Evolutionary conservation across 2,329 filamentous ascomycete species (phyloP).

Genomic region (Pseudogymnoascus sp.): DNA sequence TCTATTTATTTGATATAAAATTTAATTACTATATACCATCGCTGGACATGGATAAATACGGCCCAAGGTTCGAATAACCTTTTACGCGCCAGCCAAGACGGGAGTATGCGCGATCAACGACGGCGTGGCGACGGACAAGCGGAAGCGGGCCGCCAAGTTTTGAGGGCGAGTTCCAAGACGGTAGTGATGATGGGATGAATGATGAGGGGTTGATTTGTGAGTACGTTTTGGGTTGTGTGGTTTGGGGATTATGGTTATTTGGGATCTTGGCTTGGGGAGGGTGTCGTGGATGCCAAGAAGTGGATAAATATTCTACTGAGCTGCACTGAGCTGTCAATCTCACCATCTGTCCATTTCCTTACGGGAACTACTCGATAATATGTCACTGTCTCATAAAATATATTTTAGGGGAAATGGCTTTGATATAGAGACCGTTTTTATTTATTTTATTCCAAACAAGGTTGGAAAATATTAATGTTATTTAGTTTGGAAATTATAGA

Average conservation of each 20-base stretch:
- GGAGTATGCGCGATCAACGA: not conserved
- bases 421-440: not conserved
- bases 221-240: not conserved
- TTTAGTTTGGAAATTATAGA: no score
- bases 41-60: not conserved
- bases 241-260: not conserved
- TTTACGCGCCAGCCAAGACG: slow-evolving; percentile 1
- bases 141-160: not conserved
- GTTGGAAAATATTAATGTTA: not conserved
- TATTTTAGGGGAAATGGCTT: not conserved
- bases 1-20: no score
- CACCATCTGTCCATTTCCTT: not conserved
- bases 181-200: not conserved
- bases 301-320: not conserved
- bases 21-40: not conserved
- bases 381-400: not conserved
- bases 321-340: not conserved
- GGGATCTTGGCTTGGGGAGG: not conserved
- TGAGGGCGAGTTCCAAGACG: not conserved
- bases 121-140: not conserved
- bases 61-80: not conserved
- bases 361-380: not conserved
- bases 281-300: no score
- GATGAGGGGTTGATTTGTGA: not conserved
- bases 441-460: not conserved